Percentiles rank a stretch among this genome's conserved stretches.
Evolutionary conservation across 164 flowering plant genomes (phyloP).

Genomic region (Vitis labrusca): DNA sequence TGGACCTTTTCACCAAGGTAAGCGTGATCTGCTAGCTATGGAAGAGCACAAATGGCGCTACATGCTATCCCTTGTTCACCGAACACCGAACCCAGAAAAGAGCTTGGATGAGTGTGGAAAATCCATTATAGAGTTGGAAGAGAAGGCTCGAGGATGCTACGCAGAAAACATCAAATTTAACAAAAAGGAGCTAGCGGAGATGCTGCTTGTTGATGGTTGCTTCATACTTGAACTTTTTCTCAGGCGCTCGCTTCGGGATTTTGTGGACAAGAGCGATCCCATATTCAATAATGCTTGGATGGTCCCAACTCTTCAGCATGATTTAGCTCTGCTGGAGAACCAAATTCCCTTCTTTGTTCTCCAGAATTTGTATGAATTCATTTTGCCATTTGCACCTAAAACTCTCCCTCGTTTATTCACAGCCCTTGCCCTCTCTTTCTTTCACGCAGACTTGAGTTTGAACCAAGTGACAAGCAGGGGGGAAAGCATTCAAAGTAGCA

Average conservation of each 20-base stretch:
- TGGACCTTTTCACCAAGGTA: slow-evolving; percentile 2
- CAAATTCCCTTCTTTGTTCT: slow-evolving; percentile 10
- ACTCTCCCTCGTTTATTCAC: background rate
- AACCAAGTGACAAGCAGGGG: background rate
- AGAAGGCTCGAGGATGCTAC: background rate
- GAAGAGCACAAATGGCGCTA: slow-evolving; percentile 9
- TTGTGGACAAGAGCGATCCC: background rate
- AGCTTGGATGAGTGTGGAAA: background rate
- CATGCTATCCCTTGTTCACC: background rate
- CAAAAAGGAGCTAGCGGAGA: background rate
- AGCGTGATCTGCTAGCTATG: background rate
- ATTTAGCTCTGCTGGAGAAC: slow-evolving; percentile 3
- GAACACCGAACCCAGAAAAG: background rate
- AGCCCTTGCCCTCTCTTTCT: slow-evolving; percentile 2
- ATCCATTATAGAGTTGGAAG: background rate
- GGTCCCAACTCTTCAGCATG: background rate
- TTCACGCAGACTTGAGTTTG: background rate
- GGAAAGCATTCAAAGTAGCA: background rate
- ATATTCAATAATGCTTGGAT: background rate
- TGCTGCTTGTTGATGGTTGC: slow-evolving; percentile 6
- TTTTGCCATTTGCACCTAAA: no score
- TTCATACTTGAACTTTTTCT: slow-evolving; percentile 5
- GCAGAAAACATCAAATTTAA: background rate
- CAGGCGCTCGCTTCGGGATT: background rate
- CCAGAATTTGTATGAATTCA: background rate